phyloP scores from a whole-genome alignment of 2,329 filamentous ascomycete species.

The Cladosporium phlei region DNA sequence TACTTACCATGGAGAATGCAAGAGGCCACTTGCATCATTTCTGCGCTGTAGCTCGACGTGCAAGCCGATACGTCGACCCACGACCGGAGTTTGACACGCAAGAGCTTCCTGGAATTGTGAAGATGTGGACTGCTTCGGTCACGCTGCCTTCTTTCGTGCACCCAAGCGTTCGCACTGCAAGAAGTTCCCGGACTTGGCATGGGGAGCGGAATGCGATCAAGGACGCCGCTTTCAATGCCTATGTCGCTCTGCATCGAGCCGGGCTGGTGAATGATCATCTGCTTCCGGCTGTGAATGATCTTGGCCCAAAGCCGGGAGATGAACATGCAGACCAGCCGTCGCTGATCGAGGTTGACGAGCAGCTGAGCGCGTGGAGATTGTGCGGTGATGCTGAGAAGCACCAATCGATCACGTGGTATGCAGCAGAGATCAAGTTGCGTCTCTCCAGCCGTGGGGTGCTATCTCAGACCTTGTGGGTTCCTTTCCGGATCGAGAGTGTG shows the following conservation, averaged over 20 bases:
- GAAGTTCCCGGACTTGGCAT: slow-evolving; percentile 56
- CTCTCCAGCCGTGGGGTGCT: not conserved
- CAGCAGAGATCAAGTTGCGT: slow-evolving; percentile 3
- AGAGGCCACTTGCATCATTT: slow-evolving; percentile 77
- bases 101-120: not conserved
- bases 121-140: slow-evolving; percentile 56
- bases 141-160: slow-evolving; percentile 67
- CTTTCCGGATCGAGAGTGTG: slow-evolving; percentile 4
- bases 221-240: slow-evolving; percentile 81
- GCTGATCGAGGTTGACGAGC: slow-evolving; percentile 20
- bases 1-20: slow-evolving; percentile 68
- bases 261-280: slow-evolving; percentile 74
- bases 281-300: slow-evolving; percentile 53
- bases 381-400: not conserved
- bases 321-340: slow-evolving; percentile 25
- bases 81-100: slow-evolving; percentile 61
- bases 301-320: slow-evolving; percentile 19
- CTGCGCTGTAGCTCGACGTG: slow-evolving; percentile 55
- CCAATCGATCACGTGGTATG: slow-evolving; percentile 1
- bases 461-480: slow-evolving; percentile 21
- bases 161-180: slow-evolving; percentile 51
- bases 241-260: slow-evolving; percentile 61
- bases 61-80: slow-evolving; percentile 56
- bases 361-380: slow-evolving; percentile 16
- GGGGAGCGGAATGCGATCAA: slow-evolving; percentile 69